phyloP scores from a whole-genome alignment of 495 filamentous ascomycete genomes.

The Aspergillus asperescens region DNA sequence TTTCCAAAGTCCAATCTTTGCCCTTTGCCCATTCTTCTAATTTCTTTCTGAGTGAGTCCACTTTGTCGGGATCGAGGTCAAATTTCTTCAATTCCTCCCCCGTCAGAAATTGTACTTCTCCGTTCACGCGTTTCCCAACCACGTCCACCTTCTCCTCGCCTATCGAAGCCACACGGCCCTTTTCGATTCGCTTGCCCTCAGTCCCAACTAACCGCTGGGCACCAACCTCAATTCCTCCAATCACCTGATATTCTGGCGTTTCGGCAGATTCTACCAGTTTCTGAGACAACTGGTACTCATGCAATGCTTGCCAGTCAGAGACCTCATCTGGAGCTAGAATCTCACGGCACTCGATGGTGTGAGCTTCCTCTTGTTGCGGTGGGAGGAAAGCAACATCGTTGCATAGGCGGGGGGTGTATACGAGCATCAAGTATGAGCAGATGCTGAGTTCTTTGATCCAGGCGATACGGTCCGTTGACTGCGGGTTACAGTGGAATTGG shows the following conservation, averaged over 20 bases:
- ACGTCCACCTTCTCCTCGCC: slow-evolving; percentile 46
- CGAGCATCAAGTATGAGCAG: slow-evolving; percentile 90
- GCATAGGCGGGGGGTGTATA: slow-evolving; percentile 90
- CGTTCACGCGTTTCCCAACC: slow-evolving; percentile 52
- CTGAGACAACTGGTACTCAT: slow-evolving; percentile 37
- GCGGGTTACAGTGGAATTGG: slow-evolving; percentile 87
- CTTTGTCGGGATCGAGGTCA: slow-evolving; percentile 60
- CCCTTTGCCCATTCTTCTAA: slow-evolving; percentile 37
- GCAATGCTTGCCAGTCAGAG: slow-evolving; percentile 51
- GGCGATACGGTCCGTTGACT: slow-evolving; percentile 74
- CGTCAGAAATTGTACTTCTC: slow-evolving; percentile 46
- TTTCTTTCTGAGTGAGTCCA: slow-evolving; percentile 60
- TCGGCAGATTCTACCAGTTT: slow-evolving; percentile 32
- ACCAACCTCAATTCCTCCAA: slow-evolving; percentile 59
- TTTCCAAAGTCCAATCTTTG: slow-evolving; percentile 46
- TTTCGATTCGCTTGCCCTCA: slow-evolving; percentile 52
- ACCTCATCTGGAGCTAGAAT: slow-evolving; percentile 58
- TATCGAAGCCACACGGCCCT: slow-evolving; percentile 38
- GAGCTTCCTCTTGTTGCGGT: slow-evolving; percentile 70
- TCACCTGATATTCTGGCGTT: slow-evolving; percentile 34
- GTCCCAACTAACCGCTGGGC: slow-evolving; percentile 52
- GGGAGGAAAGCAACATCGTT: slow-evolving; percentile 89
- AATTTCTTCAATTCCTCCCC: slow-evolving; percentile 62
- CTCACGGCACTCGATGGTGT: slow-evolving; percentile 71
- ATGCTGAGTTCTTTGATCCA: slow-evolving; percentile 95